phyloP scores from a whole-genome alignment of 306 rosid species.

The Cercis canadensis region DNA sequence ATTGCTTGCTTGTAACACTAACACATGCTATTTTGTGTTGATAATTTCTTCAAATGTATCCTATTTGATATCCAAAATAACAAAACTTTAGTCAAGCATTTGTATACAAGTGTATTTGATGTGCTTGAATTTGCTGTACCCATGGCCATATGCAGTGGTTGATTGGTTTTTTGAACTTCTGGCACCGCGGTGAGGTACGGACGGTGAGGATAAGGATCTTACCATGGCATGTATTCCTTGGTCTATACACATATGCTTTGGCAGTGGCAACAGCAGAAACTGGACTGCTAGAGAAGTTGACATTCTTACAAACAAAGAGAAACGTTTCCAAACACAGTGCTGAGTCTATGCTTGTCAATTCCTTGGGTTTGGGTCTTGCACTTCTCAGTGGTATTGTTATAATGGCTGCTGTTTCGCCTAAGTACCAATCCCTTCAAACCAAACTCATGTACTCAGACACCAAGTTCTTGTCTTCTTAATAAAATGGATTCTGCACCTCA shows the following conservation, averaged over 20 bases:
- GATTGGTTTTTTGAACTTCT: conserved; percentile 83
- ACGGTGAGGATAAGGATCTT: conserved; percentile 60
- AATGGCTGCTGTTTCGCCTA: conserved; percentile 76
- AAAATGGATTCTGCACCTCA: background rate
- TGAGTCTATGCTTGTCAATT: conserved; percentile 75
- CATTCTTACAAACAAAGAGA: conserved; percentile 73
- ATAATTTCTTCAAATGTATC: too few species aligned
- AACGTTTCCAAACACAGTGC: conserved; percentile 55
- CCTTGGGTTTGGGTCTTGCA: conserved; percentile 70
- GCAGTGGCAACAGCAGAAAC: conserved; percentile 93
- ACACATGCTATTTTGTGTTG: too few species aligned
- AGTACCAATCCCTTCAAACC: conserved; percentile 46
- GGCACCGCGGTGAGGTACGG: conserved; percentile 82
- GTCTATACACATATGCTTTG: conserved; percentile 75
- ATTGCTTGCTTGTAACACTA: too few species aligned
- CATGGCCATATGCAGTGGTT: conserved; percentile 64
- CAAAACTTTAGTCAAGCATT: background rate
- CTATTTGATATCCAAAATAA: too few species aligned
- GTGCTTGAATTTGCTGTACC: background rate
- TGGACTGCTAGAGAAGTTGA: conserved; percentile 81
- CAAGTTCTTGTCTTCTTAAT: conserved; percentile 46
- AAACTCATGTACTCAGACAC: conserved; percentile 53
- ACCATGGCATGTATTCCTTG: conserved; percentile 90
- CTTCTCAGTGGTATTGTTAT: conserved; percentile 70
- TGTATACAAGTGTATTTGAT: background rate